phyloP scores from a whole-genome alignment of 31 red algal species.

The Odonthalia washingtoniensis region DNA sequence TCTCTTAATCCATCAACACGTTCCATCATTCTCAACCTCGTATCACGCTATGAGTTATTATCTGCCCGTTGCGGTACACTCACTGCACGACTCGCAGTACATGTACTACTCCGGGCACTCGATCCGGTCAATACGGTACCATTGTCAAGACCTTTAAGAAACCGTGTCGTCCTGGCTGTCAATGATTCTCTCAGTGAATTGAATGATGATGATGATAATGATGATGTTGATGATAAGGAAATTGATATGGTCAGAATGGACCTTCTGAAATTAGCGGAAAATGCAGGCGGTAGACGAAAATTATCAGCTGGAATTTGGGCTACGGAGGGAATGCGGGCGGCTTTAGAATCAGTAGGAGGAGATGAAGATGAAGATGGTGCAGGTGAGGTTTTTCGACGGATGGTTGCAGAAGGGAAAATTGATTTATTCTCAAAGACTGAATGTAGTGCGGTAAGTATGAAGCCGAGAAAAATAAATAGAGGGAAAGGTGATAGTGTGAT shows the following conservation, averaged over 20 bases:
- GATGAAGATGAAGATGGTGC: background rate
- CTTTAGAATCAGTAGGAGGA: background rate
- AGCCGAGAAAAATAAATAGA: too few relatives aligned
- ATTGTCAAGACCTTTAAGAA: background rate
- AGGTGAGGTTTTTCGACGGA: too few relatives aligned
- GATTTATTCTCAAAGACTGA: too few relatives aligned
- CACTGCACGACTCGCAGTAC: constrained; percentile 36
- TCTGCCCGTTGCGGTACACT: constrained; percentile 38
- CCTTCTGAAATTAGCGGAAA: background rate
- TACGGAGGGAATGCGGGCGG: background rate
- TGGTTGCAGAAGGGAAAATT: too few relatives aligned
- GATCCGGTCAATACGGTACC: constrained; percentile 31
- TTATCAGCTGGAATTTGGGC: background rate
- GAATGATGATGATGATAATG: too few relatives aligned
- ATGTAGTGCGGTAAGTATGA: too few relatives aligned
- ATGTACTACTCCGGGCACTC: constrained; percentile 51
- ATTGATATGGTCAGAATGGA: background rate
- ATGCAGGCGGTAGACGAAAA: background rate
- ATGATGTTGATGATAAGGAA: too few relatives aligned
- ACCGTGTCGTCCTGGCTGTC: background rate
- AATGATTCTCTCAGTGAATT: background rate
- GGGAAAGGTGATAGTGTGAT: too few relatives aligned
- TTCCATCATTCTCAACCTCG: constrained; percentile 42
- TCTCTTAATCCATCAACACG: constrained; percentile 26
- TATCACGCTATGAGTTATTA: constrained; percentile 40